A percentile compares a stretch with the other conserved stretches of the same genome.
These are phyloP conservation scores for Sporothrix globosa DNA, from an alignment of 2,329 filamentous ascomycete species.

Conservation along the genomic window DNA sequence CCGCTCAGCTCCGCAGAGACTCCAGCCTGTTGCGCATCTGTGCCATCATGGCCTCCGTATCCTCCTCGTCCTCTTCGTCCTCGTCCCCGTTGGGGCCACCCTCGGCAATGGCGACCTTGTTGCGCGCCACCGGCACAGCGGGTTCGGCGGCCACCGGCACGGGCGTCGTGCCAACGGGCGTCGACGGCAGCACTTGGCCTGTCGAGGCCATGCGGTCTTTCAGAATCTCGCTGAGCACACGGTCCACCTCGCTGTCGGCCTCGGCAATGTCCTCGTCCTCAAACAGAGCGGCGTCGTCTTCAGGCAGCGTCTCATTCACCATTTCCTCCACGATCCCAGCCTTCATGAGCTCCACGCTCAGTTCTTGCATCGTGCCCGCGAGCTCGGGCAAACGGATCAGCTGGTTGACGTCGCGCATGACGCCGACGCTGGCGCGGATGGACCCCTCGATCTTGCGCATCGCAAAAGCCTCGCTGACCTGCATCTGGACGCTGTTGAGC, in stretches of 20 bases:
- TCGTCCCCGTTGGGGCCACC: conserved; percentile 55
- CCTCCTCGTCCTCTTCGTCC: conserved; percentile 75
- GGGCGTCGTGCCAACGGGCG: conserved; percentile 58
- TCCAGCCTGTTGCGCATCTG: conserved; percentile 93
- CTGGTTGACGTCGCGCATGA: conserved; percentile 96
- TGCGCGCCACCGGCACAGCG: conserved; percentile 38
- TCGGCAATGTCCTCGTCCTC: conserved; percentile 72
- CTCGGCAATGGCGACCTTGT: conserved; percentile 55
- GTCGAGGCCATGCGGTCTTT: conserved; percentile 76
- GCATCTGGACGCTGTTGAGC: conserved; percentile 91
- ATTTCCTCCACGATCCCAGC: conserved; percentile 98
- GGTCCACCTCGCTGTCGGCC: conserved; percentile 81
- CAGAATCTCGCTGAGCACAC: conserved; percentile 87
- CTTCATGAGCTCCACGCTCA: conserved; percentile 85
- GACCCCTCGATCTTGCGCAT: conserved; percentile 94
- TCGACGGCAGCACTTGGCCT: conserved; percentile 57
- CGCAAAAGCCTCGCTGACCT: conserved; percentile 94
- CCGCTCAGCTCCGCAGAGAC: conserved; percentile 75
- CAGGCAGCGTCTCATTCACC: conserved; percentile 83
- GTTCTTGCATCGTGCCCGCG: conserved; percentile 83
- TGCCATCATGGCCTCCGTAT: conserved; percentile 86
- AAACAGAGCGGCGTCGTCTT: conserved; percentile 65
- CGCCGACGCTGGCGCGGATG: conserved; percentile 80
- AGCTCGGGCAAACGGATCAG: conserved; percentile 84
- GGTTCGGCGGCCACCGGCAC: conserved; percentile 50